Base-by-base conservation (phyloP, 2,329 filamentous ascomycete genomes). In the Reticulascus tulasneorum region DNA sequence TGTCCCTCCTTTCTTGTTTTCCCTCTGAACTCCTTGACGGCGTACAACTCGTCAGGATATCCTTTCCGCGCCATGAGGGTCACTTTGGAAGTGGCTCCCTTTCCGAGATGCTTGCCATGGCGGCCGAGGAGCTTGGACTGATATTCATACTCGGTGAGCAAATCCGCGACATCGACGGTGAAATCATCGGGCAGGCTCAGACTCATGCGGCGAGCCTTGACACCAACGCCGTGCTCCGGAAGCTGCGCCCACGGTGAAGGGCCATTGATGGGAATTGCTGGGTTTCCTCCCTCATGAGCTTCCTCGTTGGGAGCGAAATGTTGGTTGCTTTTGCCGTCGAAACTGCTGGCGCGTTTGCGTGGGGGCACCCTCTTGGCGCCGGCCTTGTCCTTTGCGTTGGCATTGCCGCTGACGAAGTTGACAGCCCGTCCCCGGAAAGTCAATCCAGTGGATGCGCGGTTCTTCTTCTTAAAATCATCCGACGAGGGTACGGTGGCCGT, bases 11-110 rank as follows among this genome's bases (percentile, higher is more conserved):
- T 71, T 22, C 74, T 71, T 23, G 79, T 79, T 58, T 85, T 84
- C 46, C 77, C 75, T 9, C 87, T 79, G 58, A 94, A 94, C 53
- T 93, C 86, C 64, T 95, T 95, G 49, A 94, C 87, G 0, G 89
- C 89, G 47, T 84, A 90, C 7, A 88, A 62, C 51, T 87, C 81
- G 24, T 68, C 69, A 6, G 72, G 64, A 40, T 65, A 73, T 21
- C 79, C 81, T 56, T 83, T 87, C 45, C 82, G 76, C 38, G 71
- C 71, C 85, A 94, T 93, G 42, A 91, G 71, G 22, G 79, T 85
- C 17, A 94, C 88, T 48, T 85, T 84, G 27, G 86, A 87, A 6
- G 86, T 90, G 9, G 86, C 84, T 26, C 89, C 89, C 60, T 86
- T 86, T 42, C 88, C 89, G 7, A 94, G 67, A 42, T 82, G 75